Evolutionary conservation across 208 protist species (phyloP).

Genomic region (Acanthamoeba triangularis): DNA sequence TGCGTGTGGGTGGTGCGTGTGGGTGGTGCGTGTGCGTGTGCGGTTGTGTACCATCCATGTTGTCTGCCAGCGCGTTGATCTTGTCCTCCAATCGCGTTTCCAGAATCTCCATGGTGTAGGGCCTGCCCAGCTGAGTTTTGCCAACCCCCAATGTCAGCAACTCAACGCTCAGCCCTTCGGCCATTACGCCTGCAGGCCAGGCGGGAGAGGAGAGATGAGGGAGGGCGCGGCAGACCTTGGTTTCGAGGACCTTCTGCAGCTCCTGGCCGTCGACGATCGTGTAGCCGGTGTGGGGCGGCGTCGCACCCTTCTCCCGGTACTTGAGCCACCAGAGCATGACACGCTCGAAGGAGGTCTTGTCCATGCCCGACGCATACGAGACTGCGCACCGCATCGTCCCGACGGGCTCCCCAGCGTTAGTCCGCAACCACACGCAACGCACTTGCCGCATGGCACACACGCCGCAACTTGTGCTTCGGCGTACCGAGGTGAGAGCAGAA

Average conservation of each 20-base stretch:
- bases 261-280: background rate
- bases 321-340: slow-evolving; percentile 47
- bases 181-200: background rate
- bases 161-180: background rate
- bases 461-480: background rate
- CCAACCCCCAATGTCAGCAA: background rate
- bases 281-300: slow-evolving; percentile 3
- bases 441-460: too few species aligned
- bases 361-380: background rate
- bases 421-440: background rate
- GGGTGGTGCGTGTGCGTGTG: too few species aligned
- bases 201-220: background rate
- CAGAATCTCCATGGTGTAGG: slow-evolving; percentile 27
- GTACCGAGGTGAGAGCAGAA: background rate
- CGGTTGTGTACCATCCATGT: slow-evolving; percentile 2
- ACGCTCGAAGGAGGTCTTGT: background rate
- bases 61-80: background rate
- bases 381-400: background rate
- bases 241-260: background rate
- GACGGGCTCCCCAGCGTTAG: background rate
- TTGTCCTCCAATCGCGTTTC: background rate
- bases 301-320: background rate
- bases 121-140: background rate
- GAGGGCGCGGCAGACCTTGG: background rate
- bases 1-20: too few species aligned